These are phyloP conservation scores for Candida saitoana DNA, from an alignment of 805 yeast species.

Conservation along the genomic window DNA sequence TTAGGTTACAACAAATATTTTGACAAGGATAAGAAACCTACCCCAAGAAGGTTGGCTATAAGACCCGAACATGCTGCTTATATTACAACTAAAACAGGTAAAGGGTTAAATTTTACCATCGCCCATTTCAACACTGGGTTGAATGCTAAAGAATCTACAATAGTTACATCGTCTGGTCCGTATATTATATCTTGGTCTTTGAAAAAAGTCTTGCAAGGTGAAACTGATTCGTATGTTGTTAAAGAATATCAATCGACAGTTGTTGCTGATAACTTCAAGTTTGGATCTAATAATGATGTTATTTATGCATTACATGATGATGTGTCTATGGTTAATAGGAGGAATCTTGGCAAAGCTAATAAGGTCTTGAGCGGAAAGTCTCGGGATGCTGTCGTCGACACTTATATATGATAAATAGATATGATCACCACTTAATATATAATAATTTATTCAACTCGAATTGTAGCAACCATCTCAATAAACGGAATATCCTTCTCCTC, in stretches of 20 bases:
- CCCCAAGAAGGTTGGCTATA: slow-evolving; percentile 62
- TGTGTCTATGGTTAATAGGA: slow-evolving; percentile 64
- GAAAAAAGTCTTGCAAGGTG: slow-evolving; percentile 49
- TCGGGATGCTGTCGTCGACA: not conserved
- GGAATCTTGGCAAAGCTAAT: slow-evolving; percentile 55
- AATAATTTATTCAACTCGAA: no score
- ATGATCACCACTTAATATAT: not conserved
- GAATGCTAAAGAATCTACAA: slow-evolving; percentile 61
- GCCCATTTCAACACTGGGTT: slow-evolving; percentile 76
- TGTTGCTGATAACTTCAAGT: slow-evolving; percentile 75
- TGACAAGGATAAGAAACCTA: slow-evolving; percentile 61
- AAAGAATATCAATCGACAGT: slow-evolving; percentile 58
- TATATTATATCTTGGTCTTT: slow-evolving; percentile 80
- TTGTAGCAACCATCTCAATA: no score
- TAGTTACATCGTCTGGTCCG: slow-evolving; percentile 77
- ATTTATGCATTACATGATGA: slow-evolving; percentile 73
- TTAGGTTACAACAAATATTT: slow-evolving; percentile 65
- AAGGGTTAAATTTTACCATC: slow-evolving; percentile 55
- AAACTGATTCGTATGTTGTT: slow-evolving; percentile 48
- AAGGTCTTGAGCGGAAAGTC: slow-evolving; percentile 3
- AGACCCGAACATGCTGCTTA: slow-evolving; percentile 69
- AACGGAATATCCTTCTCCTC: no score
- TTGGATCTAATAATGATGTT: slow-evolving; percentile 66
- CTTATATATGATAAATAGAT: slow-evolving; percentile 1
- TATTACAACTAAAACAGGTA: slow-evolving; percentile 47